A percentile compares a stretch with the other conserved stretches of the same genome.
Conservation (phyloP, 768 basidiomycete species). For the Trametes cubensis region DNA sequence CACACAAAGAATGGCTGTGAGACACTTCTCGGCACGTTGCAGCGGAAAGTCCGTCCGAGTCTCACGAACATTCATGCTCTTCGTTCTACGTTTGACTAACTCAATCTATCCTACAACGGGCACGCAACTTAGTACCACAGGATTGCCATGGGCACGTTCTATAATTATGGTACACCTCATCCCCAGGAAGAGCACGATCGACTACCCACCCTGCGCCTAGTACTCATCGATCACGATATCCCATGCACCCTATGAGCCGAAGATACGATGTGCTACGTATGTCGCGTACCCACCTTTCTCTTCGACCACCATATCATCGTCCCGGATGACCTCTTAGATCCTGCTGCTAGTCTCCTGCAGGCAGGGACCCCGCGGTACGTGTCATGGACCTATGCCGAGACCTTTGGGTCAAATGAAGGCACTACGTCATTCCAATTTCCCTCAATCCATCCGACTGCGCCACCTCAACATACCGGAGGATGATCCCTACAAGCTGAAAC, state of each 20-base stretch:
- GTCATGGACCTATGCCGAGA: slow-evolving; percentile 6
- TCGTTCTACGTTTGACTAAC: too few species aligned
- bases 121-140: too few species aligned
- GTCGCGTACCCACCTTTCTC: slow-evolving; percentile 23
- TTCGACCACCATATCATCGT: slow-evolving; percentile 27
- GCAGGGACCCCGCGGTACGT: slow-evolving; percentile 5
- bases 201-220: not conserved
- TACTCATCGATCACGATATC: not conserved
- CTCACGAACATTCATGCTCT: too few species aligned
- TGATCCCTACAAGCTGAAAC: not conserved
- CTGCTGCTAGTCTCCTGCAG: slow-evolving; percentile 2
- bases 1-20: too few species aligned
- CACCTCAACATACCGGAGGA: not conserved
- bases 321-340: slow-evolving; percentile 11
- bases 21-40: too few species aligned
- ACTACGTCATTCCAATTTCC: not conserved
- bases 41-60: too few species aligned
- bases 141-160: too few species aligned
- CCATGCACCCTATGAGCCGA: slow-evolving; percentile 26
- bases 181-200: too few species aligned
- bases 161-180: too few species aligned
- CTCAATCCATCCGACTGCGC: not conserved
- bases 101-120: too few species aligned
- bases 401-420: not conserved
- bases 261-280: slow-evolving; percentile 25